Percentiles rank a stretch among this genome's conserved stretches.
These are phyloP conservation scores for Reticulascus tulasneorum DNA, from an alignment of 2,329 filamentous ascomycete genomes.

Conservation along the genomic window DNA sequence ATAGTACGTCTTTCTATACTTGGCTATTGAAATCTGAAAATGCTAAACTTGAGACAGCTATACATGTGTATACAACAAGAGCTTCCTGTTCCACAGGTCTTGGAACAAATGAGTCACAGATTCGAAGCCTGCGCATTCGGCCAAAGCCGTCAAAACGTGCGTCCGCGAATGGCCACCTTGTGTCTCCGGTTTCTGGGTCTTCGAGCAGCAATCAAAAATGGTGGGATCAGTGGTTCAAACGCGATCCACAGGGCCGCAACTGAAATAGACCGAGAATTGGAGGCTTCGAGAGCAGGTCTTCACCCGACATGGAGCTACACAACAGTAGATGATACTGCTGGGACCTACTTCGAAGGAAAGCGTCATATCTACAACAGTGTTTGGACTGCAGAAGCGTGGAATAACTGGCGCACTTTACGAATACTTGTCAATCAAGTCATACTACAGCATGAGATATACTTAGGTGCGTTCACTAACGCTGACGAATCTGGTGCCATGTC, in stretches of 20 bases:
- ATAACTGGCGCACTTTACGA: conserved; percentile 16
- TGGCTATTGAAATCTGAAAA: background rate
- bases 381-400: conserved; percentile 17
- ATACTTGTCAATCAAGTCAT: conserved; percentile 15
- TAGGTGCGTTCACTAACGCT: too few relatives aligned
- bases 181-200: conserved; percentile 17
- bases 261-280: conserved; percentile 2
- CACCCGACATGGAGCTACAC: background rate
- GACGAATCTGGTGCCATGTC: too few relatives aligned
- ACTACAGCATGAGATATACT: background rate
- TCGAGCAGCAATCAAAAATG: conserved; percentile 15
- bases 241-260: conserved; percentile 7
- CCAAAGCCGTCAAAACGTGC: conserved; percentile 6
- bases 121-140: conserved; percentile 6
- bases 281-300: background rate
- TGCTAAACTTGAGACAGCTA: conserved; percentile 5
- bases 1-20: conserved; percentile 16
- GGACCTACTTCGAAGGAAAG: conserved; percentile 9
- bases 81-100: conserved; percentile 7
- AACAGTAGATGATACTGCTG: background rate
- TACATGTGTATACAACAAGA: conserved; percentile 17
- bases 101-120: conserved; percentile 1
- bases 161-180: conserved; percentile 10
- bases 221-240: conserved; percentile 9
- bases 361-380: conserved; percentile 13